phyloP scores from a whole-genome alignment of 306 rosid genomes.

The Gastrolobium villosum region DNA sequence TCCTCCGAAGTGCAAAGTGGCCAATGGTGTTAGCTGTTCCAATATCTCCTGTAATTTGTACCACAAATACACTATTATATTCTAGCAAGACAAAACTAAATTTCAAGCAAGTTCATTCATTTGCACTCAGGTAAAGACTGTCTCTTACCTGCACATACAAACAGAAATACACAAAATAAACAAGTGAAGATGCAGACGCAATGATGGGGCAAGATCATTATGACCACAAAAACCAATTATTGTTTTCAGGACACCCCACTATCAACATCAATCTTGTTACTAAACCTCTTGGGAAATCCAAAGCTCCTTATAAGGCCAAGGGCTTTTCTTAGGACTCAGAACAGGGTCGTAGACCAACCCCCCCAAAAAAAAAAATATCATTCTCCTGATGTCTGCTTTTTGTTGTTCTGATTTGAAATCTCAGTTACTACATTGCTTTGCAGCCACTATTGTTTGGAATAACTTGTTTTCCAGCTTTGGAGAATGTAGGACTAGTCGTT shows the following conservation, averaged over 20 bases:
- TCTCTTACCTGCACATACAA: neutral
- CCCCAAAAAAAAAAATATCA: neutral
- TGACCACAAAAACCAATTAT: slow-evolving; percentile 13
- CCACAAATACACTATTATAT: slow-evolving; percentile 33
- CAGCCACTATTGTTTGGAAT: slow-evolving; percentile 11
- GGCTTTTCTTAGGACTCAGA: neutral
- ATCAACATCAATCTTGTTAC: slow-evolving; percentile 7
- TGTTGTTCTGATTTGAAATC: neutral
- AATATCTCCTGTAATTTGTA: slow-evolving; percentile 79
- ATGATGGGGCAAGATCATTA: neutral
- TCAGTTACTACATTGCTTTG: slow-evolving; percentile 13
- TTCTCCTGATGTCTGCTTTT: neutral
- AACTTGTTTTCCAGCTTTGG: neutral
- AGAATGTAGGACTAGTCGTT: neutral
- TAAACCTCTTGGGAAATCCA: neutral
- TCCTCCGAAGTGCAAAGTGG: slow-evolving; percentile 85
- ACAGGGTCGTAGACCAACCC: neutral
- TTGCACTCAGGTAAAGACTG: slow-evolving; percentile 6
- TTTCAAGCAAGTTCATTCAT: slow-evolving; percentile 38
- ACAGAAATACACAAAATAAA: slow-evolving; percentile 12
- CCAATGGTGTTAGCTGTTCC: slow-evolving; percentile 83
- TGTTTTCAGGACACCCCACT: slow-evolving; percentile 10
- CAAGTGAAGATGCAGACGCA: slow-evolving; percentile 23
- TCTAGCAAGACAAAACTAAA: slow-evolving; percentile 34
- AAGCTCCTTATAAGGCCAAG: slow-evolving; percentile 1